These are phyloP conservation scores for Salvia hispanica DNA, from an alignment of 257 asterid species.

Conservation along the genomic window DNA sequence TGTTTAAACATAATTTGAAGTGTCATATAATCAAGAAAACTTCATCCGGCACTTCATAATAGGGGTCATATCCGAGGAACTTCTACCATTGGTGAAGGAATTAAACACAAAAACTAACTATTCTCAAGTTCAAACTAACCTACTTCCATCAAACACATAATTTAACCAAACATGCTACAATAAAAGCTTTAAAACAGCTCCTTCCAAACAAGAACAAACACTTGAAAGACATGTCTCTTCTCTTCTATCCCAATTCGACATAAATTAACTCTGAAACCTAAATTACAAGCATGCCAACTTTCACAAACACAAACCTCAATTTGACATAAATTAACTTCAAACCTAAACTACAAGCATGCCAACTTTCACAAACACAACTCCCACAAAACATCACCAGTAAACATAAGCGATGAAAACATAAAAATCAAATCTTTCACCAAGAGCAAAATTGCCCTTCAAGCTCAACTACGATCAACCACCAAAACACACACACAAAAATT, in stretches of 20 bases:
- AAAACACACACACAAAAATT: neutral
- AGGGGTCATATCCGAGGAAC: neutral
- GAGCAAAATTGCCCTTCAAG: conserved; percentile 23
- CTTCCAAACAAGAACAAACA: conserved; percentile 14
- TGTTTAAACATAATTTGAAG: neutral
- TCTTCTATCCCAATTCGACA: neutral
- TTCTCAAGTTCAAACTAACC: neutral
- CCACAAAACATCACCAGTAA: conserved; percentile 9
- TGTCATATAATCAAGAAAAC: neutral
- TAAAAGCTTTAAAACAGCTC: neutral
- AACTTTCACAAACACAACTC: conserved; percentile 1
- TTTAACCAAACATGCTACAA: conserved; percentile 1
- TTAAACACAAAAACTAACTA: neutral
- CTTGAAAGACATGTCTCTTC: neutral
- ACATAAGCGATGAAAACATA: conserved; percentile 2
- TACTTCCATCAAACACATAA: neutral
- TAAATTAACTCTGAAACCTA: neutral
- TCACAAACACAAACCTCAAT: neutral
- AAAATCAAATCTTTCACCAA: conserved; percentile 27
- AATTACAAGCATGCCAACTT: conserved; percentile 11
- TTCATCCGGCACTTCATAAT: conserved; percentile 7
- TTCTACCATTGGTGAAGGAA: neutral
- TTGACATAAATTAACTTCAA: neutral
- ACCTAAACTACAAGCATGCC: conserved; percentile 2
- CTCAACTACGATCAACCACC: too few species aligned